Evolutionary conservation across 495 filamentous ascomycete genomes (phyloP).

Genomic region (Neurospora intermedia): DNA sequence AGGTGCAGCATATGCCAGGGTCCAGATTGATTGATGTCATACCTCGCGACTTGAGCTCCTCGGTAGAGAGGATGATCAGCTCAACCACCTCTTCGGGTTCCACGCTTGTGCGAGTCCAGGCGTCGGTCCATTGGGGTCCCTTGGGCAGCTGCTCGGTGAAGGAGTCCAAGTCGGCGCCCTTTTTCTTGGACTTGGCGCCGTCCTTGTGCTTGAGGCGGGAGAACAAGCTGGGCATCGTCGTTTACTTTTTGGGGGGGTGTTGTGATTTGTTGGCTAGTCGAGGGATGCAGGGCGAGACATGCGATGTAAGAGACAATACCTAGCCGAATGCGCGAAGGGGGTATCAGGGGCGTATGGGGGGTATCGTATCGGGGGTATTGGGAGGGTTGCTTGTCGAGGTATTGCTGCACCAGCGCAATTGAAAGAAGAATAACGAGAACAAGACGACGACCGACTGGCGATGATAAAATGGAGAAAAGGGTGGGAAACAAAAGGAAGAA

Average conservation of each 20-base stretch:
- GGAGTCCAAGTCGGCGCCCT: conserved; percentile 32
- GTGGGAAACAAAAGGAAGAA: background rate
- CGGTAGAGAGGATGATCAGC: conserved; percentile 70
- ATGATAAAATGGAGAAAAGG: background rate
- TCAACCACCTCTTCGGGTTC: conserved; percentile 87
- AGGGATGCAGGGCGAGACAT: conserved; percentile 11
- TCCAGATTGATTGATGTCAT: conserved; percentile 23
- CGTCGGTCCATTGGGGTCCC: conserved; percentile 79
- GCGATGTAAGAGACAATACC: conserved; percentile 2
- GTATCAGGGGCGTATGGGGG: conserved; percentile 1
- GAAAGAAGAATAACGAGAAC: background rate
- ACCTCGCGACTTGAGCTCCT: conserved; percentile 93
- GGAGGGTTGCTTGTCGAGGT: background rate
- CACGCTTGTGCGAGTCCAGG: conserved; percentile 77
- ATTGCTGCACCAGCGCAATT: background rate
- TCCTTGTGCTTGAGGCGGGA: conserved; percentile 67
- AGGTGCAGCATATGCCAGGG: conserved; percentile 8
- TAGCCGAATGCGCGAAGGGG: conserved; percentile 1
- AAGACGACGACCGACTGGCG: background rate
- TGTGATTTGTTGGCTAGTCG: conserved; percentile 6
- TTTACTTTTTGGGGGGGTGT: conserved; percentile 6
- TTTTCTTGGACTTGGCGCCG: conserved; percentile 48
- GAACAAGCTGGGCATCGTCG: conserved; percentile 53
- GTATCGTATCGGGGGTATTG: background rate
- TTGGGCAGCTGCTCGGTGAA: conserved; percentile 39